These are phyloP conservation scores for Dioscorea zingiberensis DNA, from an alignment of 106 monocot genomes.

Conservation along the genomic window DNA sequence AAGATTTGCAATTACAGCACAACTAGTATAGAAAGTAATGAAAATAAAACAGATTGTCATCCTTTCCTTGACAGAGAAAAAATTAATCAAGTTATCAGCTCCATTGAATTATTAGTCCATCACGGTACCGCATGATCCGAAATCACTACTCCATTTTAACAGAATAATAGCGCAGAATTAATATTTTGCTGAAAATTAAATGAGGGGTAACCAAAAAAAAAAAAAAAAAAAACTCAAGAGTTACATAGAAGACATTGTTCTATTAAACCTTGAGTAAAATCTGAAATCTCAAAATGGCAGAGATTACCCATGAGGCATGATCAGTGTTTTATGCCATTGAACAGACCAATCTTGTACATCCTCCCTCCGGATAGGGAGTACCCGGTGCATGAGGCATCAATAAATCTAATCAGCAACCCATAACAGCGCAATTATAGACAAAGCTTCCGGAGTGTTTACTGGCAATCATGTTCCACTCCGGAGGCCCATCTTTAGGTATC, in stretches of 20 bases:
- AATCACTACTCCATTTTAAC: background rate
- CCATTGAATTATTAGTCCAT: too few species aligned
- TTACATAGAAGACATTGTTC: constrained; percentile 11
- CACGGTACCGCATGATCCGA: too few species aligned
- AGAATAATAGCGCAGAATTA: background rate
- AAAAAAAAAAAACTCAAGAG: background rate
- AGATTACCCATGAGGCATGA: constrained; percentile 26
- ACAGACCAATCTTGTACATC: constrained; percentile 21
- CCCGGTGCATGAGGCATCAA: background rate
- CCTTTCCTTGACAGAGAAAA: too few species aligned
- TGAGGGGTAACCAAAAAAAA: background rate
- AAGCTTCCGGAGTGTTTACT: constrained; percentile 63
- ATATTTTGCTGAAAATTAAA: constrained; percentile 7
- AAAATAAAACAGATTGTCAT: too few species aligned
- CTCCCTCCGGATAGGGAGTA: background rate
- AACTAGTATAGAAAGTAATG: too few species aligned
- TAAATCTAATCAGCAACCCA: constrained; percentile 57
- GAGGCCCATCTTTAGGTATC: constrained; percentile 40
- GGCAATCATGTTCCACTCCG: constrained; percentile 60
- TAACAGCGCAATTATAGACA: constrained; percentile 77
- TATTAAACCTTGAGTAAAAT: constrained; percentile 24
- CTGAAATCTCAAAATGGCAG: constrained; percentile 20
- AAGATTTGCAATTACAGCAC: too few species aligned
- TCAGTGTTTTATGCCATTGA: constrained; percentile 13
- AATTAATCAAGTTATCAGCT: too few species aligned